Evolutionary conservation across 305 asterid species (phyloP).

Genomic region (Lippia alba): DNA sequence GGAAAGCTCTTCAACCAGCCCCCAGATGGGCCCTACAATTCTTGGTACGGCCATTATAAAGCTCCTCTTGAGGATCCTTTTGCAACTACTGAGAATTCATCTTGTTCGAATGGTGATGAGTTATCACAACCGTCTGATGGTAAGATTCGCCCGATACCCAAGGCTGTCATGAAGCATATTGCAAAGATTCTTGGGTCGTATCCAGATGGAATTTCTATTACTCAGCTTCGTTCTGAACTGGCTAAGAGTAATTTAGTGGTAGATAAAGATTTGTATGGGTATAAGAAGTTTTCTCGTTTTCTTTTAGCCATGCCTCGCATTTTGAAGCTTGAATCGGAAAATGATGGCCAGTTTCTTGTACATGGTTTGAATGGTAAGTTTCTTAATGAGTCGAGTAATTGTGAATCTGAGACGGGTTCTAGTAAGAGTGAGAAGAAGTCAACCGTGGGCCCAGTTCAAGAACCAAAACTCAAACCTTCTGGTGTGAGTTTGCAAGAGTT

Average conservation of each 20-base stretch:
- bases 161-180: slow-evolving; percentile 55
- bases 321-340: slow-evolving; percentile 51
- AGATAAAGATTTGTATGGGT: slow-evolving; percentile 76
- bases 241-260: slow-evolving; percentile 46
- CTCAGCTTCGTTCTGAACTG: slow-evolving; percentile 67
- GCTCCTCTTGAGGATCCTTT: slow-evolving; percentile 81
- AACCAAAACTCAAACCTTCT: slow-evolving; percentile 29
- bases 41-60: slow-evolving; percentile 88
- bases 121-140: slow-evolving; percentile 34
- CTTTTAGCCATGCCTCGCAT: slow-evolving; percentile 75
- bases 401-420: slow-evolving; percentile 38
- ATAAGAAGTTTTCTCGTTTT: slow-evolving; percentile 75
- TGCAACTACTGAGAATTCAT: slow-evolving; percentile 50
- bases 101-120: slow-evolving; percentile 35
- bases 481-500: slow-evolving; percentile 34
- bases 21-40: slow-evolving; percentile 88
- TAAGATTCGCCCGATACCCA: slow-evolving; percentile 66
- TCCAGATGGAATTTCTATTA: slow-evolving; percentile 69
- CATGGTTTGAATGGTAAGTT: slow-evolving; percentile 41
- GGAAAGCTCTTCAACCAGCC: slow-evolving; percentile 95
- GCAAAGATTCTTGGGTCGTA: slow-evolving; percentile 49
- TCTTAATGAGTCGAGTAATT: slow-evolving; percentile 46
- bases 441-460: slow-evolving; percentile 38
- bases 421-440: slow-evolving; percentile 40
- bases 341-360: slow-evolving; percentile 51